phyloP scores from a whole-genome alignment of 2,329 filamentous ascomycete species.

The Fusarium sp. region DNA sequence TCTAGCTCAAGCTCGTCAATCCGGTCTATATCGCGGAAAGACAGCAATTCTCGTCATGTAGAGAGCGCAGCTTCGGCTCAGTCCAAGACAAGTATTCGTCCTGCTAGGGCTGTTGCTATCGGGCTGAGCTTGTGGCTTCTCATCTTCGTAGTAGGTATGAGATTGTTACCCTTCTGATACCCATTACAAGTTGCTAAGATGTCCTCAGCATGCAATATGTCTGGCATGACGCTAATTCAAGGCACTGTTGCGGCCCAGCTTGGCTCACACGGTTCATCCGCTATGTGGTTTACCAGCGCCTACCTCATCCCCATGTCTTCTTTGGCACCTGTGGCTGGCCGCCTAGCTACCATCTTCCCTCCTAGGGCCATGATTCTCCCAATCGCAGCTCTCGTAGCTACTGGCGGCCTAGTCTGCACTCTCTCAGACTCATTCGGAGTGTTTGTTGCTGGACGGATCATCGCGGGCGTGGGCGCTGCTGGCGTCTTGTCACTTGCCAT shows the following conservation, averaged over 20 bases:
- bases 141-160: slow-evolving; percentile 44
- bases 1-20: slow-evolving; percentile 13
- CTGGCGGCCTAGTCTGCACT: slow-evolving; percentile 72
- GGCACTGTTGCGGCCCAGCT: slow-evolving; percentile 79
- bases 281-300: slow-evolving; percentile 82
- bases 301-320: slow-evolving; percentile 72
- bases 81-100: slow-evolving; percentile 39
- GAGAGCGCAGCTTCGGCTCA: slow-evolving; percentile 6
- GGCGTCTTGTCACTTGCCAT: slow-evolving; percentile 78
- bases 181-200: slow-evolving; percentile 4
- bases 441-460: slow-evolving; percentile 74
- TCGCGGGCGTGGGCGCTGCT: slow-evolving; percentile 74
- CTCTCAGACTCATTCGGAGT: slow-evolving; percentile 64
- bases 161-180: background rate
- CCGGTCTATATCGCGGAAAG: background rate
- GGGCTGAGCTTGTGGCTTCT: slow-evolving; percentile 46
- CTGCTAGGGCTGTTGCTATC: slow-evolving; percentile 55
- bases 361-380: slow-evolving; percentile 71
- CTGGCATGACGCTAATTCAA: slow-evolving; percentile 82
- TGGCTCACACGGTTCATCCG: slow-evolving; percentile 74
- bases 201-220: slow-evolving; percentile 72
- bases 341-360: slow-evolving; percentile 78
- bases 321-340: slow-evolving; percentile 74
- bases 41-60: slow-evolving; percentile 4
- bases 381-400: slow-evolving; percentile 64